Evolutionary conservation across 805 yeast genomes (phyloP), one percentile per base, ranked within the genome.

Genomic region (Yarrowia sp.): DNA sequence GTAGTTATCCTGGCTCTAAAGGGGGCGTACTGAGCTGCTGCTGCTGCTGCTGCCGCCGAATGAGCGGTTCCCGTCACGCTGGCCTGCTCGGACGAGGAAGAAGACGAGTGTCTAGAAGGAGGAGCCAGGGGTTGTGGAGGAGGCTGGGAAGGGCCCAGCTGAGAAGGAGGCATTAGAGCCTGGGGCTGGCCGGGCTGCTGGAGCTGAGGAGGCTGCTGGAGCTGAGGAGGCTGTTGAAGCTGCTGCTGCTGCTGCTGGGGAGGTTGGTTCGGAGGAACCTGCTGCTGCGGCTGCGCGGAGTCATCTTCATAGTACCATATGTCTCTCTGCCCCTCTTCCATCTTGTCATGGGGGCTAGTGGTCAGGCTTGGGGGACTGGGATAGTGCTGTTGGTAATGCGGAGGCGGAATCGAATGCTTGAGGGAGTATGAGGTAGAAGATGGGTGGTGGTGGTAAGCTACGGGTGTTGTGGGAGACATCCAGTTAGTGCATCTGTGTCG

Each of bases 1-100:
- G 95, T 88, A 57, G 92, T 87, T 63, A 89, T 90, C 58, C 85
- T 73, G 32, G 86, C 86, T 65, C 74, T 72, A 68, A 71, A 55
- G 2, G 61, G 61, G 11, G 61, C 45, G 38, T 55, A 55, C 38
- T 55, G 61, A 11, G 61, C 61, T 8, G 61, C 45, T n/a, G 61
- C 45, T 8, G 61, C 45, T 5, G 61, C 61, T 6, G 61, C 61
- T 7, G 47, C 47, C 2, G 61, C 61, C 1, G 47, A 39, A 8
- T 36, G 47, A 4, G 39, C 45, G 8, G 31, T 38, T n/a, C 38
- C 47, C 28, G 28, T 18, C 55, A 39, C 8, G 45, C 15, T 41
- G 61, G 39, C 15, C 15, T 39, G 47, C 17, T 55, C 61, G 31
- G 58, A 36, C 2, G 43, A 36, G 11, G 33, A 18, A 18, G 58